Evolutionary conservation across 805 yeast species (phyloP), one percentile per base, ranked within the genome.

Genomic region (Lipomyces spencermartinsiae): DNA sequence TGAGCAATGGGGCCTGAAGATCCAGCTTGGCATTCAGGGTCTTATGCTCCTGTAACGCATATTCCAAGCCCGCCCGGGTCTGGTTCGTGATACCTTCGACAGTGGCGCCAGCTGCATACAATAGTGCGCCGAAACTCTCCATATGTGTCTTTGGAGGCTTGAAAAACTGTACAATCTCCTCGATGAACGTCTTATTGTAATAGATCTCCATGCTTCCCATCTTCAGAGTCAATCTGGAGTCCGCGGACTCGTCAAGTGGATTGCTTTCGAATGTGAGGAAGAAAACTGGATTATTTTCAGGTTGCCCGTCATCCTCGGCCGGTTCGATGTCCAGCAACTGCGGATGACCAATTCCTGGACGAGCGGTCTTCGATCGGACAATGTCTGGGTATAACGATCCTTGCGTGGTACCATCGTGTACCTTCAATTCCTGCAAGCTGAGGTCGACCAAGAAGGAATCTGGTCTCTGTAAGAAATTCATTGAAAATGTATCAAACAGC

Each of bases 31-130:
- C 85, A 75, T 93, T 89, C 66, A 93, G 79, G 0, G 98, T 94
- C 76, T 93, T 93, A 79, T 95, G 99, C 74, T 94, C 97, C 70
- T 93, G 97, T 73, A 96, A 83, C 0, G 97, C 95, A 72, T 95
- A 93, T 79, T 94, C 97, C 25, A 95, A 83, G 0, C 98, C 98
- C 70, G 95, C 84, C 74, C 97, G 83, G 0, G 98, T 95, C 76
- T 93, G 97, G 33, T 88, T 83, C 0, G 98, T 89, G 70, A 95
- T 82, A 1, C 96, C 98, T 75, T 93, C 97, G 66, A 95, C 90
- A 0, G 97, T 93, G 0, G 93, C 91, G 70, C 93, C 97, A 0
- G 99, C 99, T 0, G 97, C 98, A 77, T 87, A 89, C 86, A 95
- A 86, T 33, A 96, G 86, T 9, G 95, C 95, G 49, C 93, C 94